phyloP scores from a whole-genome alignment of 83 land plant genomes.

The Picea abies region DNA sequence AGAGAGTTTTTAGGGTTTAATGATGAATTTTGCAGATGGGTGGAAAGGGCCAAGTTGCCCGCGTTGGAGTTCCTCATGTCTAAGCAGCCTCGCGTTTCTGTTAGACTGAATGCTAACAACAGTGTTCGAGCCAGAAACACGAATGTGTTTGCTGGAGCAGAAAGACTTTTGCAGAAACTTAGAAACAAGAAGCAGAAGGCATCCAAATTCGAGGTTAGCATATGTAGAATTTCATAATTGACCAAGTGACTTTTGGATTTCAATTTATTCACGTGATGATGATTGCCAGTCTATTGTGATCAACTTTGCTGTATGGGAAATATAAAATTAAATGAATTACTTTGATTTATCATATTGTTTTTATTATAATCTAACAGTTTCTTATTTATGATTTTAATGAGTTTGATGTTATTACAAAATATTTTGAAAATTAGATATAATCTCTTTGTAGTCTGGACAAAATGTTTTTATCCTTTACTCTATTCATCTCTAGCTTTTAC shows the following conservation, averaged over 20 bases:
- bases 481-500: no score
- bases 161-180: constrained; percentile 44
- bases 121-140: constrained; percentile 54
- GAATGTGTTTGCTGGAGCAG: constrained; percentile 70
- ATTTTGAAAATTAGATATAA: no score
- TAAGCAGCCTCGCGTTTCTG: constrained; percentile 89
- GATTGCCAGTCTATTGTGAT: no score
- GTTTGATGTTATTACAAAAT: no score
- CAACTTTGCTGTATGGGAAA: no score
- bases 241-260: not conserved
- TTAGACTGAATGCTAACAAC: constrained; percentile 53
- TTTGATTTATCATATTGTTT: no score
- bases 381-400: no score
- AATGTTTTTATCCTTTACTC: no score
- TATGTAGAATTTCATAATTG: not conserved
- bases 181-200: constrained; percentile 28
- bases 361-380: no score
- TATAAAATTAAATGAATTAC: no score
- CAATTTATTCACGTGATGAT: no score
- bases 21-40: constrained; percentile 44
- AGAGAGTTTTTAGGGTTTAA: not conserved
- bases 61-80: constrained; percentile 94
- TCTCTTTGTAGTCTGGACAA: no score
- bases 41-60: constrained; percentile 78
- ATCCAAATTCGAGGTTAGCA: constrained; percentile 21